phyloP scores from a whole-genome alignment of 176 grass and related monocot genomes.

The Musa acuminata region DNA sequence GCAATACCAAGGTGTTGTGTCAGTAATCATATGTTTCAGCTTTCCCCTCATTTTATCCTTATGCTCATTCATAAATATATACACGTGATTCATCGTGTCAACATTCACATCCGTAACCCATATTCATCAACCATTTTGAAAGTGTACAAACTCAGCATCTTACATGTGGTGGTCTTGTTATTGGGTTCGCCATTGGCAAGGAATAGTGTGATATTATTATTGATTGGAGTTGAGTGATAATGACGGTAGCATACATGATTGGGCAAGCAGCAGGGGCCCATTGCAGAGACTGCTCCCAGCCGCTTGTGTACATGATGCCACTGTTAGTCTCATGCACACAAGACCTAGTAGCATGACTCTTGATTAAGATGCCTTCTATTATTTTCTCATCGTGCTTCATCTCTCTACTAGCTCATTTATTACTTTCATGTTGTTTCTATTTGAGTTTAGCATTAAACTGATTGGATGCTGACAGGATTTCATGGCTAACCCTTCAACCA shows the following conservation, averaged over 20 bases:
- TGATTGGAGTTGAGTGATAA: not conserved
- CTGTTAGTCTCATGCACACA: not conserved
- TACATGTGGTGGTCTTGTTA: too few species aligned
- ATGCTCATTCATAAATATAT: not conserved
- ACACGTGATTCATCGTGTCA: not conserved
- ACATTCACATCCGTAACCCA: not conserved
- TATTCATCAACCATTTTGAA: too few species aligned
- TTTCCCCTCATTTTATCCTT: not conserved
- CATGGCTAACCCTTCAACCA: conserved; percentile 70
- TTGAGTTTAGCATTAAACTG: conserved; percentile 17
- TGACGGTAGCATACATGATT: not conserved
- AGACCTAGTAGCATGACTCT: not conserved
- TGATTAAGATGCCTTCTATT: conserved; percentile 10
- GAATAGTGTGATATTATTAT: not conserved
- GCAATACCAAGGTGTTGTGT: not conserved
- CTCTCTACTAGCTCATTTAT: not conserved
- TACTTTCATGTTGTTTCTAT: not conserved
- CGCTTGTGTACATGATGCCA: not conserved
- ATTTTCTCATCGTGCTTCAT: not conserved
- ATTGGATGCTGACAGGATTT: conserved; percentile 77
- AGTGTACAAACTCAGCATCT: too few species aligned
- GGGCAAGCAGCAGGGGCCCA: not conserved
- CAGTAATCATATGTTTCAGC: not conserved
- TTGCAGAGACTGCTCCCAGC: not conserved
- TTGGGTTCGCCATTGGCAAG: too few species aligned